Conservation (phyloP, 139 green algal genomes). For the Chlamydomonas asymmetrica region DNA sequence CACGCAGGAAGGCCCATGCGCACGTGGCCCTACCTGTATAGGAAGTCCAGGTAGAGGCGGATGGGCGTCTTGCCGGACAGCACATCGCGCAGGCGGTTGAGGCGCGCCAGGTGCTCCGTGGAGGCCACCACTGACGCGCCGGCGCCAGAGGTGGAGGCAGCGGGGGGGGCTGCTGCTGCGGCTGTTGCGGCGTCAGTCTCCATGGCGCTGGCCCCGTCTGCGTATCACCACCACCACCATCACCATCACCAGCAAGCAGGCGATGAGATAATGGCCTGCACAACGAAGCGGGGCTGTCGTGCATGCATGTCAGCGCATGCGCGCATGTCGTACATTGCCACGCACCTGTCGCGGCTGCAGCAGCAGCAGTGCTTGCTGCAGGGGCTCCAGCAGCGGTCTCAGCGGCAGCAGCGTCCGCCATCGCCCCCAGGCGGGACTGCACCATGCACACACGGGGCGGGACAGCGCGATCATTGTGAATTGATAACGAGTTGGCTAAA, state of each 20-base stretch:
- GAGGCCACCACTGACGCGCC: conserved; percentile 1
- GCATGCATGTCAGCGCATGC: neutral
- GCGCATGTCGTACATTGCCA: too few species aligned
- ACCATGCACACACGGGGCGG: too few species aligned
- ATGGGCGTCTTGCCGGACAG: conserved; percentile 87
- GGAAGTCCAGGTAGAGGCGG: conserved; percentile 92
- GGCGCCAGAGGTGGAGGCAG: conserved; percentile 21
- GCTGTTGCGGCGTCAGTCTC: conserved; percentile 27
- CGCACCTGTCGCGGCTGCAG: neutral
- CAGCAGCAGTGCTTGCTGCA: conserved; percentile 2
- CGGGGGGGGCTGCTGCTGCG: conserved; percentile 6
- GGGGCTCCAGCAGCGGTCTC: conserved; percentile 2
- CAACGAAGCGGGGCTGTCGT: neutral
- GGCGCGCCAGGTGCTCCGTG: conserved; percentile 27
- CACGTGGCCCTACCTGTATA: conserved; percentile 64
- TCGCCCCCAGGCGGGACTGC: conserved; percentile 9
- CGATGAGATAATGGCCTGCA: too few species aligned
- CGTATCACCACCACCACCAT: too few species aligned
- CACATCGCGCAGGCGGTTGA: conserved; percentile 67
- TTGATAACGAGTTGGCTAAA: too few species aligned
- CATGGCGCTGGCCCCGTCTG: conserved; percentile 34
- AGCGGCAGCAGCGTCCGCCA: conserved; percentile 5
- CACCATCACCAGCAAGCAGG: too few species aligned
- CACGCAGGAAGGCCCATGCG: too few species aligned
- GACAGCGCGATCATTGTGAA: too few species aligned